A percentile compares a stretch with the other conserved stretches of the same genome.
phyloP scores from a whole-genome alignment of 2,329 filamentous ascomycete species.

The Sclerotinia spermophila region DNA sequence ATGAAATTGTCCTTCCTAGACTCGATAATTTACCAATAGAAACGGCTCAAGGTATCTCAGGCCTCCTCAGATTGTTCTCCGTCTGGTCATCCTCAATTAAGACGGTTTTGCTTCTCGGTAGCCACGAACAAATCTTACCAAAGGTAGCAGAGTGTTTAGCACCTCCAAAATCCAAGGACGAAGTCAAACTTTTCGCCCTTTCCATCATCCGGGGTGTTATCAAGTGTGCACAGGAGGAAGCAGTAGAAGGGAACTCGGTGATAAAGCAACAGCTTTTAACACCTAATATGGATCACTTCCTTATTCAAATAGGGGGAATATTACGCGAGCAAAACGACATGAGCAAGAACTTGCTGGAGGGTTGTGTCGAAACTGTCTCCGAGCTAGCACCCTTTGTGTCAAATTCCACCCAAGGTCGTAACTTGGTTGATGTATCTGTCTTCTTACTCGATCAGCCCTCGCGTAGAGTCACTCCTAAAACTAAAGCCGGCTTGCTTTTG shows the following conservation, averaged over 20 bases:
- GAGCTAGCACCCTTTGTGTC: conserved; percentile 68
- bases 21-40: conserved; percentile 76
- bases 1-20: conserved; percentile 72
- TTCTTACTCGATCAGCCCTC: conserved; percentile 84
- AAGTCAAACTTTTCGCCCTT: conserved; percentile 80
- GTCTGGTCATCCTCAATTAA: conserved; percentile 71
- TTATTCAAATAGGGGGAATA: conserved; percentile 65
- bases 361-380: conserved; percentile 76
- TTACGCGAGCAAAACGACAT: conserved; percentile 55
- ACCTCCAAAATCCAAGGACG: conserved; percentile 72
- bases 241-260: conserved; percentile 46
- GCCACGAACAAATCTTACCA: conserved; percentile 58
- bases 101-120: conserved; percentile 63
- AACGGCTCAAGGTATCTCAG: conserved; percentile 85
- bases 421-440: conserved; percentile 73
- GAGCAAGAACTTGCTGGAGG: conserved; percentile 72
- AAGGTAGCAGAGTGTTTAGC: conserved; percentile 70
- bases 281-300: conserved; percentile 55
- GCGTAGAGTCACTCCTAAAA: conserved; percentile 74
- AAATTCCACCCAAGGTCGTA: conserved; percentile 65
- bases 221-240: conserved; percentile 53
- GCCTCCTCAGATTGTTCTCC: conserved; percentile 72
- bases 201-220: conserved; percentile 70
- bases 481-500: conserved; percentile 75
- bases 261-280: conserved; percentile 55